These are phyloP conservation scores for Monascus ruber DNA, from an alignment of 2,329 filamentous ascomycete species.

Conservation along the genomic window DNA sequence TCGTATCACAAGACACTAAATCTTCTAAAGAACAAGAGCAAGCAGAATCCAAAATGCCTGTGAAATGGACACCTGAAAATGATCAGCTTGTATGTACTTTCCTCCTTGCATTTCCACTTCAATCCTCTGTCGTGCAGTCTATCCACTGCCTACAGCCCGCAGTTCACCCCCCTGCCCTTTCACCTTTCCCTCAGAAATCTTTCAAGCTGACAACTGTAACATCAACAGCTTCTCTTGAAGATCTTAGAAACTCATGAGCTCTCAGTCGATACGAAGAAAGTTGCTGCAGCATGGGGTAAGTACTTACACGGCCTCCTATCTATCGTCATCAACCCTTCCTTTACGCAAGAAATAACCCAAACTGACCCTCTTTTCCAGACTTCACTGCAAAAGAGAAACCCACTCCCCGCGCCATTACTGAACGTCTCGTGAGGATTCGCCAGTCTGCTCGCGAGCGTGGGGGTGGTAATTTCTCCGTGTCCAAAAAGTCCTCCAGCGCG, in stretches of 20 bases:
- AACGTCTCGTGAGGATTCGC: constrained; percentile 27
- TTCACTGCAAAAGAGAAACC: constrained; percentile 13
- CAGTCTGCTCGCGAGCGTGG: constrained; percentile 1
- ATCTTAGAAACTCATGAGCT: constrained; percentile 30
- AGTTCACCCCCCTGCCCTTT: neutral
- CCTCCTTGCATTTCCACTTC: neutral
- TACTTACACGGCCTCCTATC: neutral
- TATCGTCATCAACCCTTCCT: too few species aligned
- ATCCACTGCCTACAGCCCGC: neutral
- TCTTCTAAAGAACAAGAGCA: neutral
- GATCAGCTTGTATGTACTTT: constrained; percentile 22
- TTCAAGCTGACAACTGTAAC: neutral
- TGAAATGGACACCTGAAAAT: constrained; percentile 25
- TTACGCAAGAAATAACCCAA: too few species aligned
- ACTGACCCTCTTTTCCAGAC: constrained; percentile 3
- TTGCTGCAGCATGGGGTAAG: constrained; percentile 31
- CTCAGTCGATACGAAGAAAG: constrained; percentile 20
- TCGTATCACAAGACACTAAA: neutral
- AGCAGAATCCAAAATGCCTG: constrained; percentile 17
- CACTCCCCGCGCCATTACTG: constrained; percentile 29
- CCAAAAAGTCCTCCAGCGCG: neutral
- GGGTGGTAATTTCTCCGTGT: neutral
- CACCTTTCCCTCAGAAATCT: neutral
- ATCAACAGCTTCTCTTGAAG: constrained; percentile 26
- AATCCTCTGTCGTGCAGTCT: neutral